Base-by-base conservation (phyloP, 306 rosid species). In the Hippophae gyantsensis region DNA sequence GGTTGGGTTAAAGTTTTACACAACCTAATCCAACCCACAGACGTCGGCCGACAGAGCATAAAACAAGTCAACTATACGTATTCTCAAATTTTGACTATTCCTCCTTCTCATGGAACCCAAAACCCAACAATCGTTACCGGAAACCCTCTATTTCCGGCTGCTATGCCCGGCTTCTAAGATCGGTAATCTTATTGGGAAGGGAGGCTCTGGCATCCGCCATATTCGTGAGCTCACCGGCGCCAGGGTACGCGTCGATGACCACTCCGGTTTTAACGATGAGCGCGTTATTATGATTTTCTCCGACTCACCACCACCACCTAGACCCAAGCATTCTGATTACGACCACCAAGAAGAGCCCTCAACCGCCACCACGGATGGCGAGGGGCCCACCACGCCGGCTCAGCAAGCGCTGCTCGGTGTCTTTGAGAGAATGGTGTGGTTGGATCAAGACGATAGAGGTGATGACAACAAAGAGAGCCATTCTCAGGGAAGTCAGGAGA, bases 351-450 rank as follows among this genome's bases (percentile, higher is more conserved):
- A 43, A 67, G 14, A 61, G 53, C 9, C 59, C 43, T 52, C 41
- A 23, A 3, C 74, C 67, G 65, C 49, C 43, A 38, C 63, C 47
- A 13, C 27, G 26, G 61, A 25, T 14, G 76, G 71, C 2, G 76
- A 61, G 9, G 51, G 52, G 9, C 81, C 66, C 25, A 67, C 73
- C 7, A 81, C 92, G 10, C 68, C 83, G 2, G 78, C 84, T 3
- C 88, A 77, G 76, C 71, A 48, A 47, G 85, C 89, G 44, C 58
- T 89, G 48, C 51, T 89, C 69, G 82, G 77, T 79, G 82, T 75
- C 62, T 86, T 89, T 32, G 86, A 75, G 69, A 72, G 75, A 58
- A 69, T 71, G 55, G 74, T 63, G 52, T 67, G 44, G 72, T 53
- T 57, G 46, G 65, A 58, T 10, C 78, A 74, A 7, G 71, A 67